Base-by-base conservation (phyloP, 1,139 yeast genomes). In the Hanseniaspora sp. region DNA sequence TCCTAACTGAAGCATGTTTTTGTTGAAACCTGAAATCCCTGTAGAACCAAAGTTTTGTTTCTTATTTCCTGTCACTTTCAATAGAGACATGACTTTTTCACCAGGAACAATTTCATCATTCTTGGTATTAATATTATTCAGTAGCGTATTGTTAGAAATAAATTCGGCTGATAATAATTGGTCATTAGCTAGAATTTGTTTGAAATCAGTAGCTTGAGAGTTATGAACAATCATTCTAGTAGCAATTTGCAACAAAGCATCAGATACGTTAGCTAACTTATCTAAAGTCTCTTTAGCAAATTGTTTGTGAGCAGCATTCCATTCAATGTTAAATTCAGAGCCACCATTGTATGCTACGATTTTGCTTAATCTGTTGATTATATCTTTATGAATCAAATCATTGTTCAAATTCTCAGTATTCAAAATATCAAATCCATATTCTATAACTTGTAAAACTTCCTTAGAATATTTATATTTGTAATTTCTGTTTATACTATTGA, bases 241-340 rank as follows among this genome's bases (percentile, higher is more conserved):
- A 1, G 88, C 82, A 40, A 88, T 79, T 64, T 84, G 82, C 62
- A 88, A 74, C 9, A 95, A 83, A n/a, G 86, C 74, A 52, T 86
- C 84, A 7, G 96, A 86, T 67, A 63, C 71, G 55, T 73, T 64
- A 33, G 70, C 66, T 59, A 92, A 73, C 41, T 77, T 81, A 48
- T 74, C 74, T 54, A 75, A 71, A 2, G 86, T 79, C 55, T 73
- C 66, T 38, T 68, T 60, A n/a, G 95, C 90, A 71, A 90, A 90
- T 53, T 74, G 78, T 5, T 42, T 43, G 15, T 82, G 75, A 9
- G 82, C 80, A 56, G 79, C 78, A n/a, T 61, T 63, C 39, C 59
- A 54, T 13, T 54, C 55, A 17, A 54, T 59, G n/a, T 60, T 43
- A 12, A 60, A 54, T n/a, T 57, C 49, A 12, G 46, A 7, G 9